phyloP scores from a whole-genome alignment of 495 filamentous ascomycete species.

The Saxophila tyrrhenica region DNA sequence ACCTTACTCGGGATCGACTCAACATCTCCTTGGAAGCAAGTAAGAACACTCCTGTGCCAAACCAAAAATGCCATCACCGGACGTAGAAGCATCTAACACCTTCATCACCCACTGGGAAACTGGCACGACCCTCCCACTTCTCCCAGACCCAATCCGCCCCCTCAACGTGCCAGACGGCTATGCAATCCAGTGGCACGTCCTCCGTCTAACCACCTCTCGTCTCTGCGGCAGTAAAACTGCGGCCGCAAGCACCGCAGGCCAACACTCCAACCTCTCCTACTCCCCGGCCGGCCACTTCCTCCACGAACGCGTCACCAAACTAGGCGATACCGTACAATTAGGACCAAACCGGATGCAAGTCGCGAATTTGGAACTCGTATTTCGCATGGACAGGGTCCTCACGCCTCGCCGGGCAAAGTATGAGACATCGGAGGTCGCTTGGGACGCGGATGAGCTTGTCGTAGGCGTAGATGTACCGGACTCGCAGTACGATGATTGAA shows the following conservation, averaged over 20 bases:
- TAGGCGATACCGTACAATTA: not conserved
- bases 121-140: not conserved
- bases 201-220: not conserved
- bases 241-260: not conserved
- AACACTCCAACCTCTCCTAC: not conserved
- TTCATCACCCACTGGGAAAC: not conserved
- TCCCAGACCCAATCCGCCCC: not conserved
- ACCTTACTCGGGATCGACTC: too few relatives aligned
- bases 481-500: not conserved
- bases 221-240: not conserved
- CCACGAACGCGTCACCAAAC: not conserved
- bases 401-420: not conserved
- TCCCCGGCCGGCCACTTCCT: not conserved
- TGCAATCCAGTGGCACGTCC: not conserved
- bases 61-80: too few relatives aligned
- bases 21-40: too few relatives aligned
- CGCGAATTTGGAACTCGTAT: not conserved
- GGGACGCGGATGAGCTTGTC: not conserved
- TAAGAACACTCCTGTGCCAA: too few relatives aligned
- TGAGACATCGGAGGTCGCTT: not conserved
- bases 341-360: not conserved
- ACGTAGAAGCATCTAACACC: too few relatives aligned
- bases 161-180: not conserved
- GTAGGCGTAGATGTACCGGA: not conserved
- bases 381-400: not conserved